These are phyloP conservation scores for Boletellus deceptivus DNA, from an alignment of 1,284 basidiomycete genomes.

Conservation along the genomic window DNA sequence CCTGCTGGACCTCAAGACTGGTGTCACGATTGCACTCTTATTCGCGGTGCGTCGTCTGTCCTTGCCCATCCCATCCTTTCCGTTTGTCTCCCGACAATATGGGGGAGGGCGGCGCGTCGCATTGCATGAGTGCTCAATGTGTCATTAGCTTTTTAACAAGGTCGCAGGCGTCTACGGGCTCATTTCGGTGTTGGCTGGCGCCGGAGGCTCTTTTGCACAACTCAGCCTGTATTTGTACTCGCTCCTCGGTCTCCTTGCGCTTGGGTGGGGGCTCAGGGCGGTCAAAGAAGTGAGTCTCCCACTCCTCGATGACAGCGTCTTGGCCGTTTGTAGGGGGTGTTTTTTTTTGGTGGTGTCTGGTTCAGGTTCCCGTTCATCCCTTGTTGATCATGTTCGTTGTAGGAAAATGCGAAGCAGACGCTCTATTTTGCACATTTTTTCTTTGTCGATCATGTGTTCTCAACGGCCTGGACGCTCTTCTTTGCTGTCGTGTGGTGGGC, in stretches of 20 bases:
- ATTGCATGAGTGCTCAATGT: slow-evolving; percentile 4
- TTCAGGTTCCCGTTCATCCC: slow-evolving; percentile 1
- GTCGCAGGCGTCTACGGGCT: slow-evolving; percentile 97
- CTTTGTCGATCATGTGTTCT: slow-evolving; percentile 88
- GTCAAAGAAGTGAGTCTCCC: slow-evolving; percentile 69
- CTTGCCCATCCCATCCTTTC: no score
- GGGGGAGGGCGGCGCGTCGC: background rate
- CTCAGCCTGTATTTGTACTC: slow-evolving; percentile 94
- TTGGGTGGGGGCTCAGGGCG: slow-evolving; percentile 86
- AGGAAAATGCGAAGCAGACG: slow-evolving; percentile 86
- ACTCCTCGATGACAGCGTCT: no score
- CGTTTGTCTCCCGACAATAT: background rate
- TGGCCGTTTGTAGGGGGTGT: no score
- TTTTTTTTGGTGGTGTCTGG: background rate
- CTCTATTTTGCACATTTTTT: slow-evolving; percentile 93
- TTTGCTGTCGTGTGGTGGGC: slow-evolving; percentile 92
- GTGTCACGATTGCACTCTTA: slow-evolving; percentile 79
- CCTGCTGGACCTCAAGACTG: slow-evolving; percentile 86
- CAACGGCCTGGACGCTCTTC: slow-evolving; percentile 88
- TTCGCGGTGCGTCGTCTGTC: slow-evolving; percentile 65
- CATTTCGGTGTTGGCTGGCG: slow-evolving; percentile 83
- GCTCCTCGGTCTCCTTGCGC: slow-evolving; percentile 74
- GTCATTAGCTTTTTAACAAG: slow-evolving; percentile 86
- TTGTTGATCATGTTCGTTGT: no score
- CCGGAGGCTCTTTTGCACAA: slow-evolving; percentile 87